Evolutionary conservation across 1,284 basidiomycete species (phyloP).

Genomic region (Papiliotrema laurentii): DNA sequence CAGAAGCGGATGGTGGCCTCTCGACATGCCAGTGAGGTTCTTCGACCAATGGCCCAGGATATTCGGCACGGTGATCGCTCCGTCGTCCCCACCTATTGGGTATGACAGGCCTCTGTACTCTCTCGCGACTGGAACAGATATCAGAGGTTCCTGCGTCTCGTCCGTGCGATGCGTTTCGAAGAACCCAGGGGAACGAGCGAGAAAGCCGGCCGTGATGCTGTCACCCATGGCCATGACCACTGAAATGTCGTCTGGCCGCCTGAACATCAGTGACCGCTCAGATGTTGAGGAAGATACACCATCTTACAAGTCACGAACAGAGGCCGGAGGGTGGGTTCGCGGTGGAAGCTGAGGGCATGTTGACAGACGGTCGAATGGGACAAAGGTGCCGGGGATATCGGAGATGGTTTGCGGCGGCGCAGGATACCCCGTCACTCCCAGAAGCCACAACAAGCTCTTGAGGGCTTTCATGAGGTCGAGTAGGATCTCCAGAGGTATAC

Average conservation of each 20-base stretch:
- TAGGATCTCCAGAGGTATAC: too few species aligned
- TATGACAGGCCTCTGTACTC: slow-evolving; percentile 48
- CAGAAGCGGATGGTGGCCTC: slow-evolving; percentile 24
- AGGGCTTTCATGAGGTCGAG: too few species aligned
- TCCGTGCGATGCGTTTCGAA: slow-evolving; percentile 1
- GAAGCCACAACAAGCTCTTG: too few species aligned
- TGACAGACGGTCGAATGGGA: slow-evolving; percentile 17
- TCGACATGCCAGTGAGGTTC: slow-evolving; percentile 22
- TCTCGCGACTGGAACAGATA: slow-evolving; percentile 10
- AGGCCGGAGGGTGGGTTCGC: slow-evolving; percentile 7
- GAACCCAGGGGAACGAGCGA: slow-evolving; percentile 24
- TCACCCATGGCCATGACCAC: slow-evolving; percentile 48
- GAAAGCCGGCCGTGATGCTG: slow-evolving; percentile 46
- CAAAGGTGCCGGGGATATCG: slow-evolving; percentile 15
- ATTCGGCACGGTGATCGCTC: slow-evolving; percentile 42
- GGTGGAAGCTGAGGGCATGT: slow-evolving; percentile 17
- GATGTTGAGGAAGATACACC: background rate
- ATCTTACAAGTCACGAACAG: slow-evolving; percentile 27
- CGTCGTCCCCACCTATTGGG: slow-evolving; percentile 40
- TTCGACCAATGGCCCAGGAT: slow-evolving; percentile 26
- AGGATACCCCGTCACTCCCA: too few species aligned
- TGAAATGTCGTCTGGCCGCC: slow-evolving; percentile 45
- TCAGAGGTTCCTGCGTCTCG: background rate
- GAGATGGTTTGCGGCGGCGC: too few species aligned
- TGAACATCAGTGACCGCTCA: slow-evolving; percentile 4